Percentiles rank a stretch among this genome's conserved stretches.
Conservation (phyloP, 805 yeast species). For the Vanderwaltozyma verrucispora region DNA sequence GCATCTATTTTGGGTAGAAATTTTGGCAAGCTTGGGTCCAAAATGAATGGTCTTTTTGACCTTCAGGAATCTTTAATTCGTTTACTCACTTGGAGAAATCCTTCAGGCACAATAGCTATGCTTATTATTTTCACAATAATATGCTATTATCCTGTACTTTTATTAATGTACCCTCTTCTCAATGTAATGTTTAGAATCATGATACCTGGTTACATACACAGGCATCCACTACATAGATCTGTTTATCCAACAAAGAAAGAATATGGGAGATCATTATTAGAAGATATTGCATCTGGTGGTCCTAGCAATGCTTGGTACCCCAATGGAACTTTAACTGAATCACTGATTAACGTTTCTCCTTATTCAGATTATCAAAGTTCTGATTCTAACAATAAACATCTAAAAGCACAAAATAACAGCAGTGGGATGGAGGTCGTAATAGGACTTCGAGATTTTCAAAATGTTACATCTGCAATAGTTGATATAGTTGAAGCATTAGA, state of each 20-base stretch:
- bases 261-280: slow-evolving; percentile 44
- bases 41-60: slow-evolving; percentile 46
- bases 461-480: slow-evolving; percentile 46
- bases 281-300: slow-evolving; percentile 23
- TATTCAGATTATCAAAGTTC: neutral
- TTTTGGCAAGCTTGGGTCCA: slow-evolving; percentile 43
- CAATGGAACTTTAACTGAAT: slow-evolving; percentile 2
- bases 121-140: slow-evolving; percentile 53
- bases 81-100: slow-evolving; percentile 64
- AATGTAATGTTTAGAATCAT: slow-evolving; percentile 46
- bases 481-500: slow-evolving; percentile 42
- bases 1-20: slow-evolving; percentile 46
- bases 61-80: slow-evolving; percentile 52
- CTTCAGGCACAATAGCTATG: slow-evolving; percentile 54
- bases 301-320: slow-evolving; percentile 9
- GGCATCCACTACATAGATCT: slow-evolving; percentile 52
- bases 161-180: slow-evolving; percentile 53
- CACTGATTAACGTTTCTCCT: neutral
- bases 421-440: slow-evolving; percentile 34
- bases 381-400: neutral
- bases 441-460: slow-evolving; percentile 68
- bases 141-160: slow-evolving; percentile 61
- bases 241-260: slow-evolving; percentile 34
- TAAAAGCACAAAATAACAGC: slow-evolving; percentile 7
- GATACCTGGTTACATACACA: slow-evolving; percentile 56